Base-by-base conservation (phyloP, 73 alveolate species). In the Paramecium sonneborni region DNA sequence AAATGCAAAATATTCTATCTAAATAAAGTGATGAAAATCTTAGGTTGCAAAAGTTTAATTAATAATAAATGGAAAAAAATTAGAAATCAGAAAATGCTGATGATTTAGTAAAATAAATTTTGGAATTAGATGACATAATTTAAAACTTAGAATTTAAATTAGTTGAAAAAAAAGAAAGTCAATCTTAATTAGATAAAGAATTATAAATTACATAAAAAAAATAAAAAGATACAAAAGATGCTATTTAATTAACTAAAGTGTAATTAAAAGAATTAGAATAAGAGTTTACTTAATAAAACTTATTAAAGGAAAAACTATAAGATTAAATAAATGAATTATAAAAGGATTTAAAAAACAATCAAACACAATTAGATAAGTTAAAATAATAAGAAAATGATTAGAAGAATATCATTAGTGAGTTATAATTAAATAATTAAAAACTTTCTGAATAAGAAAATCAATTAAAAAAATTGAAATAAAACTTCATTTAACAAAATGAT, bases 61-160 rank as follows among this genome's bases (percentile, higher is more conserved):
- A 18, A n/a, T 52, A n/a, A 7, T 52, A 52, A 4, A 18, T 15
- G 20, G 68, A 52, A 0, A 18, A 52, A 52, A 18, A 52, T 18
- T 5, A 52, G 18, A 52, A 52, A 18, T 20, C 68, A 18, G 34
- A 52, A 1, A n/a, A 15, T n/a, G 68, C 34, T n/a, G 74, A 79
- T 20, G 55, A 79, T 41, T 3, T 79, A 46, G 41, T 79, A 9
- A 20, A 44, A 43, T 79, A 79, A 79, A 38, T 38, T 44, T 21
- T 43, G 30, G 44, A 32, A 43, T 43, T 79, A 43, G 90, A 79
- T 30, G 74, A 39, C n/a, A 11, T 79, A 14, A 79, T 41, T 20
- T 44, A 43, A 26, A 62, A 79, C n/a, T 79, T 79, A 15, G 90
- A 79, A 23, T 15, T 43, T 18, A 79, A 79, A 44, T 21, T 79